Evolutionary conservation across 192 early-diverging fungal species (phyloP).

Genomic region (Coemansia sp.): DNA sequence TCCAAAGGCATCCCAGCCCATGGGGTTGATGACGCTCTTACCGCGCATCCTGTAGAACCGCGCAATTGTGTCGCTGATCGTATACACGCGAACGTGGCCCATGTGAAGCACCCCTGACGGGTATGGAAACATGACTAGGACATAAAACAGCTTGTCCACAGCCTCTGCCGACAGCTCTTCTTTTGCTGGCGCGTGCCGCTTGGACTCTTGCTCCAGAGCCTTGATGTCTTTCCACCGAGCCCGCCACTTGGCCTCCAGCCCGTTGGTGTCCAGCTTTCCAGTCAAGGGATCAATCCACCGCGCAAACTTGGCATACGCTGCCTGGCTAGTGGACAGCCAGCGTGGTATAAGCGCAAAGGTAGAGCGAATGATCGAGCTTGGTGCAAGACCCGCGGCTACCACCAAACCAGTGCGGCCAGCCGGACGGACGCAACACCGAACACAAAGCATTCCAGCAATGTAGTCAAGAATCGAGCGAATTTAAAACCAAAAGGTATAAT

Average conservation of each 20-base stretch:
- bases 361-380: neutral
- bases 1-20: constrained; percentile 98
- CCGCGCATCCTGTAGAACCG: constrained; percentile 75
- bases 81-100: constrained; percentile 96
- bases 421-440: neutral
- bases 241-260: constrained; percentile 64
- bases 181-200: neutral
- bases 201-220: neutral
- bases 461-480: neutral
- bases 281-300: constrained; percentile 35
- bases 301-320: constrained; percentile 13
- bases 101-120: constrained; percentile 89
- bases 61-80: constrained; percentile 82
- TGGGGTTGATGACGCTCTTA: constrained; percentile 77
- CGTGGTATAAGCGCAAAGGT: neutral
- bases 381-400: no score
- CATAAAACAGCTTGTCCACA: constrained; percentile 63
- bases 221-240: constrained; percentile 37
- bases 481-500: neutral
- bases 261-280: constrained; percentile 50
- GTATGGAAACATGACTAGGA: constrained; percentile 95
- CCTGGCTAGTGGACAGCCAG: neutral
- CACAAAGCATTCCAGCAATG: constrained; percentile 3
- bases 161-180: constrained; percentile 15
- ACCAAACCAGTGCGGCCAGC: neutral